Percentiles rank a stretch among this genome's conserved stretches.
Evolutionary conservation across 257 asterid species (phyloP).

Genomic region (Rubia yunnanensis): DNA sequence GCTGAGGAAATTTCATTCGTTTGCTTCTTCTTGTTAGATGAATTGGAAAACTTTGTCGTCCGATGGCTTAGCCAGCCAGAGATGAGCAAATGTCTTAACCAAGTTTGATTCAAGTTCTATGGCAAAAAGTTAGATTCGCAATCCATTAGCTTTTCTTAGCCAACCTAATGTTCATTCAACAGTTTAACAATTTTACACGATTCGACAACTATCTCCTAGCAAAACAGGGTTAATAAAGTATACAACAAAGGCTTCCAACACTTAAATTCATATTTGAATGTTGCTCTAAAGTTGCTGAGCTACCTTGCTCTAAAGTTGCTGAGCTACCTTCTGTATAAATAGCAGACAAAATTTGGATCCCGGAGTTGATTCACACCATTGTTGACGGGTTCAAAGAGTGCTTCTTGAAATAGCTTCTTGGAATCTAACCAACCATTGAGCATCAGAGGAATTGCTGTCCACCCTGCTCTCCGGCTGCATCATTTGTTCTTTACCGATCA

Average conservation of each 20-base stretch:
- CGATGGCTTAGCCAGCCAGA: not conserved
- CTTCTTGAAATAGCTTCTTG: conserved; percentile 79
- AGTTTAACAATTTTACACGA: not conserved
- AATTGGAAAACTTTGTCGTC: not conserved
- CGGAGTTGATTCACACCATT: not conserved
- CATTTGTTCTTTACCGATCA: conserved; percentile 39
- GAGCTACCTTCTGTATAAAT: conserved; percentile 1
- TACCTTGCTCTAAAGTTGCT: not conserved
- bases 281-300: not conserved
- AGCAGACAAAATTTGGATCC: conserved; percentile 11
- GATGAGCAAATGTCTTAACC: conserved; percentile 1
- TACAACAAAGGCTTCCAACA: not conserved
- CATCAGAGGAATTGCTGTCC: conserved; percentile 55
- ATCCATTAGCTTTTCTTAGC: not conserved
- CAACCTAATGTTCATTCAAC: not conserved
- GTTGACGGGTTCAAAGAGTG: conserved; percentile 31
- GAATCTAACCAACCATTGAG: conserved; percentile 75
- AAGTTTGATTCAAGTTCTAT: too few relatives aligned
- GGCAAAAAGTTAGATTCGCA: not conserved
- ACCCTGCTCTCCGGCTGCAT: conserved; percentile 26
- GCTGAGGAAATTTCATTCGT: not conserved
- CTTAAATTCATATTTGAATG: not conserved
- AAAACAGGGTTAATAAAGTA: not conserved
- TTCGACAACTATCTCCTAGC: not conserved
- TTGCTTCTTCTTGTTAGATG: not conserved